Percentiles rank a stretch among this genome's conserved stretches.
phyloP scores from a whole-genome alignment of 176 grass and related monocot genomes.

The Echinochloa phyllopogon region DNA sequence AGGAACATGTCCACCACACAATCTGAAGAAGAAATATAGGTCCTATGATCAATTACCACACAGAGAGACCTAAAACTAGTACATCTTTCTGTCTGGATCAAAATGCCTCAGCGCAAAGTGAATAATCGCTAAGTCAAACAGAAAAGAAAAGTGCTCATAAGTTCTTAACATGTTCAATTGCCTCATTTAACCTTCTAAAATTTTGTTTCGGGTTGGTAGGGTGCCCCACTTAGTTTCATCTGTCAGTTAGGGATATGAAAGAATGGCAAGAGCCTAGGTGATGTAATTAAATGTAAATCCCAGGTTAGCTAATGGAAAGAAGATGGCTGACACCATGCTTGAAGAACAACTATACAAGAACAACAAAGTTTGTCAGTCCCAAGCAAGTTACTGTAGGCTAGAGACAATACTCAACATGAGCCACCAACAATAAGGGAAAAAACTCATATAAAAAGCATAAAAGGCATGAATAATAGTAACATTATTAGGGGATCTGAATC shows the following conservation, averaged over 20 bases:
- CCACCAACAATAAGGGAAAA: no score
- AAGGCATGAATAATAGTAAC: no score
- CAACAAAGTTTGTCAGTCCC: no score
- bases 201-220: neutral
- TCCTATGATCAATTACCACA: neutral
- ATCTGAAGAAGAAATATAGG: neutral
- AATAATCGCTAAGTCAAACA: neutral
- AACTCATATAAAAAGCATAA: no score
- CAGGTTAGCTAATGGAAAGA: neutral
- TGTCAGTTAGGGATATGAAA: neutral
- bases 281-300: neutral
- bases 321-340: neutral
- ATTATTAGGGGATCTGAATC: no score
- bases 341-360: neutral
- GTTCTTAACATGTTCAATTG: neutral
- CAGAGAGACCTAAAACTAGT: neutral
- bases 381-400: no score
- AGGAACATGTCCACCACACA: neutral
- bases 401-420: no score
- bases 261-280: neutral
- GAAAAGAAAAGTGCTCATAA: constrained; percentile 3
- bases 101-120: neutral
- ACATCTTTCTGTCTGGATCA: neutral
- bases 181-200: neutral
- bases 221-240: constrained; percentile 3